A percentile compares a stretch with the other conserved stretches of the same genome.
phyloP scores from a whole-genome alignment of 495 filamentous ascomycete genomes.

The Cetradonia linearis region DNA sequence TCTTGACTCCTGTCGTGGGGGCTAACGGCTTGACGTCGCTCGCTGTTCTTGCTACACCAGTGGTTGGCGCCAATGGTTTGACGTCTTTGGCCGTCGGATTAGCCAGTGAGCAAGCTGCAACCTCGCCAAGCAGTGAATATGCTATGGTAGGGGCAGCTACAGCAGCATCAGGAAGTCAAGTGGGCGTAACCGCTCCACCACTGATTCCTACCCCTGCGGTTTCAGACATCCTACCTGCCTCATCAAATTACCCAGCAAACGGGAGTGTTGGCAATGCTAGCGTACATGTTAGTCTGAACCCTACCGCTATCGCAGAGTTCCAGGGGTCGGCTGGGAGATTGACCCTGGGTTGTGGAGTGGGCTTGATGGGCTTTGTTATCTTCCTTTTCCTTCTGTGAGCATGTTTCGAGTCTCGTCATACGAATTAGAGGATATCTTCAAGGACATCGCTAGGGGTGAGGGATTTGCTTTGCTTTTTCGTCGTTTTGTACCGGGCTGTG shows the following conservation, averaged over 20 bases:
- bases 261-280: constrained; percentile 11
- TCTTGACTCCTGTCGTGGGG: constrained; percentile 14
- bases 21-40: constrained; percentile 15
- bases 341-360: background rate
- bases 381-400: constrained; percentile 11
- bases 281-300: constrained; percentile 11
- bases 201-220: background rate
- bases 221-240: background rate
- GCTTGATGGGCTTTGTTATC: background rate
- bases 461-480: constrained; percentile 15
- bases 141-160: background rate
- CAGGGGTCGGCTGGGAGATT: constrained; percentile 7
- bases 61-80: constrained; percentile 13
- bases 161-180: background rate
- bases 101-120: constrained; percentile 2
- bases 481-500: constrained; percentile 9
- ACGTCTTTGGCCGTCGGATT: constrained; percentile 13
- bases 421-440: constrained; percentile 2
- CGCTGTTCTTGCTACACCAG: constrained; percentile 15
- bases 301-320: constrained; percentile 10
- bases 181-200: background rate
- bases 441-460: constrained; percentile 4
- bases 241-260: background rate
- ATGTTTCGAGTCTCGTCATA: background rate
- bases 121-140: background rate